A percentile compares a stretch with the other conserved stretches of the same genome.
These are phyloP conservation scores for Agaricales sp. DNA, from an alignment of 1,284 basidiomycete species.

Conservation along the genomic window DNA sequence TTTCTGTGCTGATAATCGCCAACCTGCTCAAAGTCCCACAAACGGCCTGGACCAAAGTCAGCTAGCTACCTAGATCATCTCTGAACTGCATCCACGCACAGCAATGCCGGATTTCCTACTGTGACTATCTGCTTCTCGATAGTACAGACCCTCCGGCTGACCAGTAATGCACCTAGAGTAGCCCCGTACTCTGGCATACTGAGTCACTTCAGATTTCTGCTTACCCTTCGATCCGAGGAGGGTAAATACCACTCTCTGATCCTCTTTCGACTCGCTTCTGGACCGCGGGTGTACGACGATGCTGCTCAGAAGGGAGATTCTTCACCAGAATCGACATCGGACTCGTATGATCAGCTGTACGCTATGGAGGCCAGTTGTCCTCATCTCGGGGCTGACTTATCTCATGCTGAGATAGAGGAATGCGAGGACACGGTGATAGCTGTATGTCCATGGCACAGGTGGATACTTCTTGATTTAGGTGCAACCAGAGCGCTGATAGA, in stretches of 20 bases:
- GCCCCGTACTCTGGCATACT: slow-evolving; percentile 37
- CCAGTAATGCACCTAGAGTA: slow-evolving; percentile 26
- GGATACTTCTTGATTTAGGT: too few species aligned
- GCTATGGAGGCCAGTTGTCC: slow-evolving; percentile 83
- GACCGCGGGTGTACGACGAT: not conserved
- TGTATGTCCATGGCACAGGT: slow-evolving; percentile 83
- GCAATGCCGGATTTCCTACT: too few species aligned
- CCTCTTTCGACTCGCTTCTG: slow-evolving; percentile 51
- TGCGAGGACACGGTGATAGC: slow-evolving; percentile 47
- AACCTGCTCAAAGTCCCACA: too few species aligned
- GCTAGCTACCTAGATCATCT: too few species aligned
- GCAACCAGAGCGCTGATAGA: not conserved
- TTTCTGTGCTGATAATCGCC: too few species aligned
- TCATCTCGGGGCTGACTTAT: slow-evolving; percentile 77
- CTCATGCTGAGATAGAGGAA: slow-evolving; percentile 72
- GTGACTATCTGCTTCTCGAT: too few species aligned
- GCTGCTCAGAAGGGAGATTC: not conserved
- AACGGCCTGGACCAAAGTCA: too few species aligned
- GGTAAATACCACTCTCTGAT: slow-evolving; percentile 62
- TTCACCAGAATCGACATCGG: slow-evolving; percentile 8
- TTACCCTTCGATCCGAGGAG: slow-evolving; percentile 55
- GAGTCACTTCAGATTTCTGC: slow-evolving; percentile 58
- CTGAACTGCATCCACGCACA: too few species aligned
- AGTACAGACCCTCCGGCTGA: too few species aligned
- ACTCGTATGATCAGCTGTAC: slow-evolving; percentile 52